phyloP scores from a whole-genome alignment of 2,329 filamentous ascomycete genomes.

The Penicillium occitanis region DNA sequence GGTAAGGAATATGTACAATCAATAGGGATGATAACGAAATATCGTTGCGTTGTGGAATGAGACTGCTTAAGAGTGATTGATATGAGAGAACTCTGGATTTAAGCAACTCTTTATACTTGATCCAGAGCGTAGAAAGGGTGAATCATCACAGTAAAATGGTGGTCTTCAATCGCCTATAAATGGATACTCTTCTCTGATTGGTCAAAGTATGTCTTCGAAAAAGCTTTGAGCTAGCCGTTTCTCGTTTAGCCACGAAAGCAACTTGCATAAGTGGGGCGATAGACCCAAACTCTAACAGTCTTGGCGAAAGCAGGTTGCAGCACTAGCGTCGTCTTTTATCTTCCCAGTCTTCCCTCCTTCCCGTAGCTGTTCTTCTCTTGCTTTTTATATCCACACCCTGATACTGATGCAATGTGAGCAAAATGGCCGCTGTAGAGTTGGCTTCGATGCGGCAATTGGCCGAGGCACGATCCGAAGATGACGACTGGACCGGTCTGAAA shows the following conservation, averaged over 20 bases:
- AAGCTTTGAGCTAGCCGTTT: not conserved
- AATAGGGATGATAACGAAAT: no score
- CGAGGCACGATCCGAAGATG: constrained; percentile 6
- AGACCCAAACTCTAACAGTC: not conserved
- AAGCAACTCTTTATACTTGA: not conserved
- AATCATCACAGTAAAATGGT: not conserved
- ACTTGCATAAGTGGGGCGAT: constrained; percentile 10
- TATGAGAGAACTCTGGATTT: not conserved
- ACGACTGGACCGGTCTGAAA: constrained; percentile 22
- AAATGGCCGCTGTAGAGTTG: not conserved
- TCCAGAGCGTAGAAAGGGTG: not conserved
- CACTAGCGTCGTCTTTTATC: not conserved
- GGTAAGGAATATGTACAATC: not conserved
- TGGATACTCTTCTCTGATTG: not conserved
- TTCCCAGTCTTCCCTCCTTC: not conserved
- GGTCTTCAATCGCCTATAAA: not conserved
- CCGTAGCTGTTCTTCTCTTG: not conserved
- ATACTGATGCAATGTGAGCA: not conserved
- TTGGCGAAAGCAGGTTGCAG: constrained; percentile 10
- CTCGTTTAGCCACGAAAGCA: constrained; percentile 8
- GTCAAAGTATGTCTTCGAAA: not conserved
- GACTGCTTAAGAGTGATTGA: no score
- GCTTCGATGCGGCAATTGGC: constrained; percentile 15
- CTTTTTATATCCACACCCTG: not conserved
- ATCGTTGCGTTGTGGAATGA: not conserved